Evolutionary conservation across 2,329 filamentous ascomycete genomes (phyloP), one percentile per base, ranked within the genome.

Genomic region (Metarhizium brunneum): DNA sequence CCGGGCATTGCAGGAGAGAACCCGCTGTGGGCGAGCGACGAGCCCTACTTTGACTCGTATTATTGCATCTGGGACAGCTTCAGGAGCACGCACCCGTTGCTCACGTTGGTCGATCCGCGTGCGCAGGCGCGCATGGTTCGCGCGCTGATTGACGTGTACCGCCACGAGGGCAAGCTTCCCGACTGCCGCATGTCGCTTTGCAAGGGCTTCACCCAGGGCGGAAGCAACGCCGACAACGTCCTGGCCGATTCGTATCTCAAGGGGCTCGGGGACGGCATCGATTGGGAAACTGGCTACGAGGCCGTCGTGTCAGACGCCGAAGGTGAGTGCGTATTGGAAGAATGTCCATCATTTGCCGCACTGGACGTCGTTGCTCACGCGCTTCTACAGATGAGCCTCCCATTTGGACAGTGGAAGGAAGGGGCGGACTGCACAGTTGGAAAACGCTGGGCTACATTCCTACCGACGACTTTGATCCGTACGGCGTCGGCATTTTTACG

Each of bases 161-260:
- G 78, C 13, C 78, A 87, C 63, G 81, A 85, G 8, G 83, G 83
- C 7, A 87, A 80, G 61, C 72, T 92, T 1, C 88, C 88, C 0
- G 88, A 92, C 68, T 91, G 87, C 65, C 78, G 87, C 40, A 91
- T 91, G 87, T 83, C 80, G 1, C 78, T 90, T 16, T 88, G 82
- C 69, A 90, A 89, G 65, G 88, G 88, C 0, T 88, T 78, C 66
- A 88, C 85, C 0, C 88, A 91, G 66, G 88, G 88, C 11, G 88
- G 88, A 0, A 88, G 85, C 1, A 90, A 91, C 59, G 85, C 87
- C 2, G 87, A 91, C 62, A 77, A 88, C 10, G 79, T 90, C 2
- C 73, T 90, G 10, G 82, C 79, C 1, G 87, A 90, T 63, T 80
- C 86, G 0, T 90, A 80, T 59, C 59, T 90, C n/a, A 91, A 91